Evolutionary conservation across 495 filamentous ascomycete genomes (phyloP).

Genomic region (Lasiosphaeria ovina): DNA sequence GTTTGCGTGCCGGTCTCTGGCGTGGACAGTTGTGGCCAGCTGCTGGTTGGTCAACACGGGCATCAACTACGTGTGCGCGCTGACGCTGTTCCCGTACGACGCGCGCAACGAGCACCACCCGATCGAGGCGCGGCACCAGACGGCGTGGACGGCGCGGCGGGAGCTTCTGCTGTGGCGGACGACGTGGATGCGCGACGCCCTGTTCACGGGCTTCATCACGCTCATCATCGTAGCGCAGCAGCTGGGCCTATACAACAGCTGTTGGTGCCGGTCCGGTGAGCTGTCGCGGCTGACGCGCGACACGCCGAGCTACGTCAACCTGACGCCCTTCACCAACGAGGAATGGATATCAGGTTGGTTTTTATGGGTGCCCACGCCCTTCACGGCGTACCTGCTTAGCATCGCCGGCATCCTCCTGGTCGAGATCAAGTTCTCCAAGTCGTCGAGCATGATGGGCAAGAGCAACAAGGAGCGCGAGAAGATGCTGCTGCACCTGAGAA

Average conservation of each 20-base stretch:
- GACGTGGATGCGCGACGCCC: conserved; percentile 4
- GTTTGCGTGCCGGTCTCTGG: conserved; percentile 13
- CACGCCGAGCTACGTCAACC: conserved; percentile 12
- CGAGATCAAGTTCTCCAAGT: conserved; percentile 5
- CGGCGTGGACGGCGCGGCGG: neutral
- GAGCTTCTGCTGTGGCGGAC: conserved; percentile 4
- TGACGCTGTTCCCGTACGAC: neutral
- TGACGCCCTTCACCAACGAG: conserved; percentile 12
- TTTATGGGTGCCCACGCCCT: conserved; percentile 12
- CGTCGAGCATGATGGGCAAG: conserved; percentile 4
- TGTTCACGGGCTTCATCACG: neutral
- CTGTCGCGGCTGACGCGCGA: neutral
- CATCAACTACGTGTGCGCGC: conserved; percentile 4
- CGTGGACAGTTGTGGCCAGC: conserved; percentile 11
- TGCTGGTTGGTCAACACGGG: conserved; percentile 6
- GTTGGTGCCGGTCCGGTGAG: conserved; percentile 13
- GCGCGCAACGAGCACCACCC: no score
- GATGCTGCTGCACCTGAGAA: conserved; percentile 6
- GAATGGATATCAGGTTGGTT: conserved; percentile 16
- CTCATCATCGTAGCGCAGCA: conserved; percentile 11
- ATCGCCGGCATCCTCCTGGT: conserved; percentile 7
- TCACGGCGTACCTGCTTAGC: conserved; percentile 5
- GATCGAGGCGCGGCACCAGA: no score
- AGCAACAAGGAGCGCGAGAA: conserved; percentile 5
- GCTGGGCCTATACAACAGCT: conserved; percentile 15